Conservation (phyloP, 768 basidiomycete species). For the Pleurotus citrinopileatus region DNA sequence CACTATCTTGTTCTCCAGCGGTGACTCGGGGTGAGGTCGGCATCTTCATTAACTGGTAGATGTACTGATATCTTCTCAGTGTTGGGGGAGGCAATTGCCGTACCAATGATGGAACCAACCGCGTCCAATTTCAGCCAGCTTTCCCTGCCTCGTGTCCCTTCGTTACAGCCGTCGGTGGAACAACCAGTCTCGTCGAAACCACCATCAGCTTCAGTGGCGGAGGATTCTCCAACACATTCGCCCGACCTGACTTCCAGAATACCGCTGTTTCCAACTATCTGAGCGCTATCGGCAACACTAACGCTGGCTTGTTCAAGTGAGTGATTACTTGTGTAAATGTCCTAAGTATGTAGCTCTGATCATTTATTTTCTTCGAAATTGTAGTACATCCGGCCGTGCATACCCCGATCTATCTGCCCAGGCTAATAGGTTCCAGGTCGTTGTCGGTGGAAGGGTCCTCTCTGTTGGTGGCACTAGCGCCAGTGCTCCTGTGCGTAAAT, state of each 20-base stretch:
- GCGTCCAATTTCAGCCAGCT: slow-evolving; percentile 32
- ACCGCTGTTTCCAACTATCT: slow-evolving; percentile 18
- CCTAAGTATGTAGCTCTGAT: too few species aligned
- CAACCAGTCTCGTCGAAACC: slow-evolving; percentile 10
- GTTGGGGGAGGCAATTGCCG: slow-evolving; percentile 52
- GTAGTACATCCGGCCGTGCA: slow-evolving; percentile 16
- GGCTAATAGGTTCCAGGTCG: slow-evolving; percentile 13
- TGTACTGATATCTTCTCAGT: slow-evolving; percentile 45
- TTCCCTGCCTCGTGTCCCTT: slow-evolving; percentile 40
- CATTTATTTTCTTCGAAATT: too few species aligned
- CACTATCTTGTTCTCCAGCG: slow-evolving; percentile 48
- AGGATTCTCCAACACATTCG: slow-evolving; percentile 25
- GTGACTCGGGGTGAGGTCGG: slow-evolving; percentile 35
- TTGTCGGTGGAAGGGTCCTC: slow-evolving; percentile 9
- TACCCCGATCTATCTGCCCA: slow-evolving; percentile 21
- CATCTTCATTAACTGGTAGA: slow-evolving; percentile 26
- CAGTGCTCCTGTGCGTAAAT: slow-evolving; percentile 13
- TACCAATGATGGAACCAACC: slow-evolving; percentile 45
- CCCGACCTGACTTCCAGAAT: slow-evolving; percentile 22
- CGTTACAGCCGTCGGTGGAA: slow-evolving; percentile 16
- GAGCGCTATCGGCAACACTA: slow-evolving; percentile 13
- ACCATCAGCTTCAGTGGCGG: slow-evolving; percentile 17
- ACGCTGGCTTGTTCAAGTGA: slow-evolving; percentile 18
- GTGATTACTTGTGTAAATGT: neutral
- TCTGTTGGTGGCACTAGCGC: slow-evolving; percentile 35